phyloP scores from a whole-genome alignment of 306 rosid genomes.

The Vachellia collinsii region DNA sequence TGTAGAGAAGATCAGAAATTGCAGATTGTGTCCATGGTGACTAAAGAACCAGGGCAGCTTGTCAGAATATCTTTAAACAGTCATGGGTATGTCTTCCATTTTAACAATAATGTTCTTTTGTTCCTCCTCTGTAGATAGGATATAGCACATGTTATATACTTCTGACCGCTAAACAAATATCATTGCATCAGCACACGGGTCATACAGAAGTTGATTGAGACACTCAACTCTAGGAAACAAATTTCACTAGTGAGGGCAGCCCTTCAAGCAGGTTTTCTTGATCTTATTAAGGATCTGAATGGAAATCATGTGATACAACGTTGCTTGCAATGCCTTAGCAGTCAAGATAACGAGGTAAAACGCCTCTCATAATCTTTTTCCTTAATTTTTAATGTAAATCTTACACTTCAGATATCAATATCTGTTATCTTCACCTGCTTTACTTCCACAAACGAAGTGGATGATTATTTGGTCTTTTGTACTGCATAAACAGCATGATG shows the following conservation, averaged over 20 bases:
- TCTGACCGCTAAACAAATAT: slow-evolving; percentile 21
- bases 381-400: neutral
- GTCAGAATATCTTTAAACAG: slow-evolving; percentile 62
- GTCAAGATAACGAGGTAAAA: slow-evolving; percentile 62
- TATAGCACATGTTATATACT: neutral
- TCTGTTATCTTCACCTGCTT: neutral
- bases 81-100: slow-evolving; percentile 55
- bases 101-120: neutral
- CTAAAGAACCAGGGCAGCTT: slow-evolving; percentile 59
- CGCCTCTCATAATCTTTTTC: neutral
- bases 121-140: neutral
- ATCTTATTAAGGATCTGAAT: slow-evolving; percentile 65
- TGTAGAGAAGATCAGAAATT: slow-evolving; percentile 59
- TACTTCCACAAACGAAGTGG: neutral
- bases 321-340: slow-evolving; percentile 63
- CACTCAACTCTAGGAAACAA: slow-evolving; percentile 37
- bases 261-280: slow-evolving; percentile 66
- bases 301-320: slow-evolving; percentile 71
- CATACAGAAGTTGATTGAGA: slow-evolving; percentile 84
- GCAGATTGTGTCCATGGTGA: slow-evolving; percentile 54
- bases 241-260: slow-evolving; percentile 51
- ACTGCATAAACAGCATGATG: neutral
- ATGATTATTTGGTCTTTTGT: slow-evolving; percentile 17
- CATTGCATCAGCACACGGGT: slow-evolving; percentile 62
- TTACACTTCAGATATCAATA: neutral